Conservation (phyloP, 2,329 filamentous ascomycete genomes). For the Tolypocladium tundrense region DNA sequence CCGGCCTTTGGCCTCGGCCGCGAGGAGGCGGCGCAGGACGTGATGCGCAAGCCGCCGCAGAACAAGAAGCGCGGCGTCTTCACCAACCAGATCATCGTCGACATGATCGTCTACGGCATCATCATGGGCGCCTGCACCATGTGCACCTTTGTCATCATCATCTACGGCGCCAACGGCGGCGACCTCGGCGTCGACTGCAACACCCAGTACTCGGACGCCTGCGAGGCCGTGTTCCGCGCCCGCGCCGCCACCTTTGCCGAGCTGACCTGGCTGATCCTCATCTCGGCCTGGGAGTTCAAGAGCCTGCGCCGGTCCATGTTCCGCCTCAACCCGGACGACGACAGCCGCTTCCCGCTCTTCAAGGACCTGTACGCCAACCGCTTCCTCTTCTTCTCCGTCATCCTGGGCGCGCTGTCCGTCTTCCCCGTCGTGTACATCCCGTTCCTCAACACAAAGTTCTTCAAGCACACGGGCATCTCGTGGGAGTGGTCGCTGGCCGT, state of each 20-base stretch:
- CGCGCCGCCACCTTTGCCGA: slow-evolving; percentile 64
- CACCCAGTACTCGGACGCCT: slow-evolving; percentile 42
- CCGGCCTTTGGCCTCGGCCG: slow-evolving; percentile 83
- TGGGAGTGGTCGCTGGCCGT: slow-evolving; percentile 70
- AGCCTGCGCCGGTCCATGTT: slow-evolving; percentile 63
- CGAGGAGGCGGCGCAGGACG: slow-evolving; percentile 62
- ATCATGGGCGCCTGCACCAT: slow-evolving; percentile 65
- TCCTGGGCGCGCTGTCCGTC: slow-evolving; percentile 49
- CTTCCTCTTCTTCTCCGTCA: slow-evolving; percentile 60
- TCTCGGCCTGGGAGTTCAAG: slow-evolving; percentile 72
- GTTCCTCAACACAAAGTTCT: slow-evolving; percentile 56
- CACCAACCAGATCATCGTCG: slow-evolving; percentile 64
- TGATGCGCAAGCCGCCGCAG: slow-evolving; percentile 73
- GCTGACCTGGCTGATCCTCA: slow-evolving; percentile 62
- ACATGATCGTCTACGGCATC: slow-evolving; percentile 70
- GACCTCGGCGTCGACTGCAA: slow-evolving; percentile 55
- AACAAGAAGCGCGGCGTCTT: slow-evolving; percentile 60
- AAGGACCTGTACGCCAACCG: slow-evolving; percentile 58
- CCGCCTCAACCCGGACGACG: slow-evolving; percentile 46
- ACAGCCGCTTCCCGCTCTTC: slow-evolving; percentile 42
- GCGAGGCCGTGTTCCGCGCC: slow-evolving; percentile 55
- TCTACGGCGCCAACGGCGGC: slow-evolving; percentile 45
- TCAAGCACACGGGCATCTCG: slow-evolving; percentile 59
- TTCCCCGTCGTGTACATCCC: slow-evolving; percentile 66
- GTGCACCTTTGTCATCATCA: slow-evolving; percentile 54